phyloP scores from a whole-genome alignment of 352 stramenopile genomes.

The Phytophthora syringae region DNA sequence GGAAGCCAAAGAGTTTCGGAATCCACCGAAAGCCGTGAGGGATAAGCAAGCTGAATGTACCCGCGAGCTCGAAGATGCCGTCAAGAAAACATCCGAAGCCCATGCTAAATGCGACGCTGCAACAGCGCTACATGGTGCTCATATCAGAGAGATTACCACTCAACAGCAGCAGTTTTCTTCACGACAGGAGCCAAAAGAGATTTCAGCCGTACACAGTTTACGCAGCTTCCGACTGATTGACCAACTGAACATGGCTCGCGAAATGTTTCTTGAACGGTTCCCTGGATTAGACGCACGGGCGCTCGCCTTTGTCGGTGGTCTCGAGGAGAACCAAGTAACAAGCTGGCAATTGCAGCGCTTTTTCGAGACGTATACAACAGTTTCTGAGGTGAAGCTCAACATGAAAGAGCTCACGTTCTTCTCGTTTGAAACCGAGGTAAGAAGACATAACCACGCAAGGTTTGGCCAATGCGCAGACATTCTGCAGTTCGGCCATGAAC shows the following conservation, averaged over 20 bases:
- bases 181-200: conserved; percentile 50
- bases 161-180: conserved; percentile 23
- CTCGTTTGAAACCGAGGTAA: conserved; percentile 51
- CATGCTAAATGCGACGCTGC: conserved; percentile 23
- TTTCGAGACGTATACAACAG: conserved; percentile 54
- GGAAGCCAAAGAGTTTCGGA: conserved; percentile 68
- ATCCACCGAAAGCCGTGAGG: conserved; percentile 60
- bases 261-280: conserved; percentile 74
- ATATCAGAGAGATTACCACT: conserved; percentile 27
- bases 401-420: conserved; percentile 68
- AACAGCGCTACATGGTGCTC: conserved; percentile 7
- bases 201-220: conserved; percentile 62
- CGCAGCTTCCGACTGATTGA: conserved; percentile 47
- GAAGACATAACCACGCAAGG: conserved; percentile 52
- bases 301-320: conserved; percentile 52
- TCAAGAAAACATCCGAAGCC: conserved; percentile 22
- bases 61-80: conserved; percentile 40
- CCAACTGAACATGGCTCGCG: conserved; percentile 49
- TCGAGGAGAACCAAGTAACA: conserved; percentile 57
- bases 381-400: conserved; percentile 65
- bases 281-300: conserved; percentile 68
- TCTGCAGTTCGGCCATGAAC: conserved; percentile 69
- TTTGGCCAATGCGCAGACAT: conserved; percentile 54
- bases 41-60: conserved; percentile 39
- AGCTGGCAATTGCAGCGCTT: conserved; percentile 74